These are phyloP conservation scores for Hypsizygus marmoreus DNA, from an alignment of 768 basidiomycete species.

Conservation along the genomic window DNA sequence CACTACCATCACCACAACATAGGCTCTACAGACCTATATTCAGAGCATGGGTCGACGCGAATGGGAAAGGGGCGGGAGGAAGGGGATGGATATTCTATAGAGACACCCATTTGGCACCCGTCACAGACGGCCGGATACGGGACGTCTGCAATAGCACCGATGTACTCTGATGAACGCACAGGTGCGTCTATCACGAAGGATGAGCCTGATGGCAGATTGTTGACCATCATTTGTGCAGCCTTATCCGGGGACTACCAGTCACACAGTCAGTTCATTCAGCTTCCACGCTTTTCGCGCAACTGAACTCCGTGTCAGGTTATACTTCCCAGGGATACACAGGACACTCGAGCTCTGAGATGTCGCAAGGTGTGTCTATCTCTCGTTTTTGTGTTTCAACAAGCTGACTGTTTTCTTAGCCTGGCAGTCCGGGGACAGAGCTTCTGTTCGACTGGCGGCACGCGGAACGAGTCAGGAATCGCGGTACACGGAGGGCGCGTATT, in stretches of 20 bases:
- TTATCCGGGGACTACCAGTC: constrained; percentile 46
- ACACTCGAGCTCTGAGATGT: constrained; percentile 28
- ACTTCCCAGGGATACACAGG: constrained; percentile 33
- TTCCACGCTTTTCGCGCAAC: constrained; percentile 1
- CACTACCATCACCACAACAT: constrained; percentile 26
- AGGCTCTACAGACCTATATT: constrained; percentile 18
- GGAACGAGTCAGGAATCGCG: constrained; percentile 33
- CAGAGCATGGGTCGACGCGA: constrained; percentile 33
- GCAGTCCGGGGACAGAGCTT: constrained; percentile 56
- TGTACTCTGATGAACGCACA: constrained; percentile 61
- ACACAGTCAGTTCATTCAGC: constrained; percentile 32
- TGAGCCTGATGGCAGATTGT: constrained; percentile 9
- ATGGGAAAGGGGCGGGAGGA: constrained; percentile 33
- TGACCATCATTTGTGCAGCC: constrained; percentile 27
- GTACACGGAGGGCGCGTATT: constrained; percentile 13
- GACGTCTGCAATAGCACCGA: constrained; percentile 43
- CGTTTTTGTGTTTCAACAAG: constrained; percentile 14
- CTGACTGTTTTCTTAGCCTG: constrained; percentile 38
- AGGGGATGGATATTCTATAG: constrained; percentile 19
- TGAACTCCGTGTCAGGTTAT: constrained; percentile 10
- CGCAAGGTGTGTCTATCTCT: constrained; percentile 29
- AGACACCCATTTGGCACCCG: constrained; percentile 33
- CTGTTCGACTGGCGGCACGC: constrained; percentile 60
- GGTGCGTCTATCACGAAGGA: constrained; percentile 36
- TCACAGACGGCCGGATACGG: constrained; percentile 40